Base-by-base conservation (phyloP, 1,284 basidiomycete species). In the Thelephora terrestris region DNA sequence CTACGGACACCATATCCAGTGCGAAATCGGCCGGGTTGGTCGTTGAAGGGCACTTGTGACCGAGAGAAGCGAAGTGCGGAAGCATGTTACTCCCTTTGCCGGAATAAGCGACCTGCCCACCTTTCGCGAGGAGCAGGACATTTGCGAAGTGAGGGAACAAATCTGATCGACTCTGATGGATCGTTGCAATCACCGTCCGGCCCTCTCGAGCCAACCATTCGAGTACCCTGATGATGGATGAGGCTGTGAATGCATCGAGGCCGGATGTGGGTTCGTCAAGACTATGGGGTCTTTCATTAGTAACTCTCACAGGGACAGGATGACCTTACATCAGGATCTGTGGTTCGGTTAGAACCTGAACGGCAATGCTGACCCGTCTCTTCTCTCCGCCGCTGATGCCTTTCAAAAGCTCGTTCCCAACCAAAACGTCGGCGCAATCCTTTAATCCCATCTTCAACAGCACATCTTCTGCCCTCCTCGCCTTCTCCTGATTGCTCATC, bases 341-440 rank as follows among this genome's bases (percentile, higher is more conserved):
- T 9, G 56, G 54, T 32, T 58, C 55, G 37, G 52, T 57, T 39
- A 62, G 52, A 46, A 65, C 68, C 55, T 77, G 69, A 1, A 76
- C 70, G 1, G 73, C 75, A 17, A 78, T 59, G 32, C 69, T 71
- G n/a, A 76, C 58, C 32, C 75, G 61, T 2, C 75, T 57, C 58
- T 76, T 77, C 58, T 77, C 75, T 23, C 75, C 74, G 3, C 75
- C 75, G 7, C 66, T 69, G 34, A 77, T 76, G 2, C 74, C 70
- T 51, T 69, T 75, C 38, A 74, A 48, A 18, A 74, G 55, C 42
- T 69, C 66, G 2, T 74, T 73, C 16, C 75, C 75, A 17, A 76
- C 71, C n/a, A 74, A 63, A 18, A 69, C 64, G 53, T 76, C 70
- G 21, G 74, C 75, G 51, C 74, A 76, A 47, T 71, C 66, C 50